Evolutionary conservation across 495 filamentous ascomycete genomes (phyloP), one percentile per base, ranked within the genome.

Genomic region (Endocarpon pusillum): DNA sequence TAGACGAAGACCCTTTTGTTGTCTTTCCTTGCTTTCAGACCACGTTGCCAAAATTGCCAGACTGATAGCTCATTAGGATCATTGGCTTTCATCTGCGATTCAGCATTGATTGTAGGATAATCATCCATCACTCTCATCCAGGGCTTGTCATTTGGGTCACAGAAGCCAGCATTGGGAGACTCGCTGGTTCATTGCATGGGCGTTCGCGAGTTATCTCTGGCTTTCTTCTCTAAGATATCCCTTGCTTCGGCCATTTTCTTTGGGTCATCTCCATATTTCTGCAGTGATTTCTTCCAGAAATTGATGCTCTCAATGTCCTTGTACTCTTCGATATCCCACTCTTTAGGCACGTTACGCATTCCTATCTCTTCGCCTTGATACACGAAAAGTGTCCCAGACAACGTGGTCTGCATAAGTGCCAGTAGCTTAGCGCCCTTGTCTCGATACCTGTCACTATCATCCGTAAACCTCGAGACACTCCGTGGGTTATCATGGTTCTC

Each of bases 281-380:
- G 8, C 12, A 8, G 23, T 8, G 8, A 25, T 25, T 25, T 25
- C 14, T 59, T 53, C 47, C 59, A 70, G 34, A 58, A 68, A 42
- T 70, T 69, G 25, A 57, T 41, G 17, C 48, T 52, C 35, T 69
- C 64, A 15, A 69, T 49, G 20, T 71, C 67, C 35, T 62, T 65
- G 47, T 69, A 70, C 28, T 71, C 66, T 17, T 44, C 44, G 3
- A 53, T 47, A 1, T 40, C 36, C 60, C 64, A 66, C 2, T 44
- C 42, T 4, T 34, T 32, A 0, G 65, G 66, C 7, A 62, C 45
- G 34, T 72, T 70, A n/a, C 57, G 45, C 60, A 69, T 67, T 9
- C 67, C 67, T 19, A 72, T 50, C 42, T 72, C 67, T 38, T 72
- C 57, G 19, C 67, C 67, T 39, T 72, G 67, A 42, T 72, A 72